Evolutionary conservation across 306 rosid species (phyloP).

Genomic region (Pueraria montana): DNA sequence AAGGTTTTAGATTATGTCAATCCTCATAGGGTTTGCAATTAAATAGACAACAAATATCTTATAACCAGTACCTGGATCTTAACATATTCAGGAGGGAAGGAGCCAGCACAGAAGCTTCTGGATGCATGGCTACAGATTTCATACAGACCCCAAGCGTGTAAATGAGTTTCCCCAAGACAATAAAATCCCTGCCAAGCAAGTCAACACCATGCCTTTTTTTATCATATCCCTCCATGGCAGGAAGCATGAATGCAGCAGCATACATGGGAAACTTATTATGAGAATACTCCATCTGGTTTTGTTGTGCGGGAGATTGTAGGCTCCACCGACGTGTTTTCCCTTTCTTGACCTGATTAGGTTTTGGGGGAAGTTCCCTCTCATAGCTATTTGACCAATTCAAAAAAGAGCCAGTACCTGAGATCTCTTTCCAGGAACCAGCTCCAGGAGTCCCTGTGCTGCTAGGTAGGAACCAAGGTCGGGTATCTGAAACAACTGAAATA

Average conservation of each 20-base stretch:
- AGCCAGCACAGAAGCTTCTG: constrained; percentile 88
- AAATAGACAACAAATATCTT: constrained; percentile 35
- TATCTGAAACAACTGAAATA: constrained; percentile 76
- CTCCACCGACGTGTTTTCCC: constrained; percentile 94
- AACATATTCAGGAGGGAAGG: constrained; percentile 87
- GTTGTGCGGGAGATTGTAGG: constrained; percentile 57
- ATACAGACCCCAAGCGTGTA: constrained; percentile 94
- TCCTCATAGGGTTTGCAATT: constrained; percentile 30
- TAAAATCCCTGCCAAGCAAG: constrained; percentile 90
- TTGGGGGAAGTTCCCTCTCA: constrained; percentile 85
- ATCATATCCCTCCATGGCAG: constrained; percentile 96
- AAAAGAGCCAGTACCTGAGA: constrained; percentile 69
- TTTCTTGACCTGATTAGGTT: constrained; percentile 68
- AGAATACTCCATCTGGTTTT: constrained; percentile 73
- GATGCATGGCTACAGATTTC: constrained; percentile 96
- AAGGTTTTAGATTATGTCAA: constrained; percentile 29
- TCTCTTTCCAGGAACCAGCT: constrained; percentile 87
- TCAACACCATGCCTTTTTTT: constrained; percentile 94
- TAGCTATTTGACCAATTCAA: constrained; percentile 89
- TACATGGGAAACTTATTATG: constrained; percentile 90
- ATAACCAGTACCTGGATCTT: constrained; percentile 72
- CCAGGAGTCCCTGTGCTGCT: constrained; percentile 79
- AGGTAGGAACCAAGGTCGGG: constrained; percentile 93
- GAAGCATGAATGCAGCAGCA: constrained; percentile 98
- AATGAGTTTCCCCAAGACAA: constrained; percentile 89